Base-by-base conservation (phyloP, 495 filamentous ascomycete genomes). In the Neurospora sp. region DNA sequence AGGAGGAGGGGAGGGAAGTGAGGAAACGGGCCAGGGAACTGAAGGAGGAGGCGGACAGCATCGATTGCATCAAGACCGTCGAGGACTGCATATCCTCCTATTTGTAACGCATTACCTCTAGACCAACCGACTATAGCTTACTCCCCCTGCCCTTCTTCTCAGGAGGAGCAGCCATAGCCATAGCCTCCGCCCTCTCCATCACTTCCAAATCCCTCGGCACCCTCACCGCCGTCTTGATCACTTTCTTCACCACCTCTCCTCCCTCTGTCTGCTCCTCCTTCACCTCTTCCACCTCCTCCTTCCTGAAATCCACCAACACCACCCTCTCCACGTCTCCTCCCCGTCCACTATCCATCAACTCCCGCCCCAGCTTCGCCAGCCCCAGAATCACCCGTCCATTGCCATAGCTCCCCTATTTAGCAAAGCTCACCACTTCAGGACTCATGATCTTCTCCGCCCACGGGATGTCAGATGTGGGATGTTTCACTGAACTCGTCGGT, bases 361-460 rank as follows among this genome's bases (percentile, higher is more conserved):
- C 94, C 45, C 82, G 86, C 0, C 93, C 93, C 1, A 93, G 89
- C 75, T 90, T 86, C 73, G 92, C 89, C 59, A 98, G 79, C 0
- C 82, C 90, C 70, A 97, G 79, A 19, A 94, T 88, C 19, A 87
- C 77, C 72, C 89, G 83, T 21, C 71, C 71, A 10, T 86, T 83
- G 5, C 54, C 54, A 34, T 62, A 34, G 28, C 54, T 62, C 6
- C 89, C 39, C 78, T 80, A 10, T 82, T 79, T n/a, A 85, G 79
- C 76, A 86, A 77, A 72, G 88, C 54, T 19, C 13, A 93, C 73
- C 40, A 85, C 82, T 19, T 83, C 82, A 2, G 93, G 93, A 54
- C 88, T 90, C 48, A 97, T 96, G 28, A 88, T 90, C 79, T 93
- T 96, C 28, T 96, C 86, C 13, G 85, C 88, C 93, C 94, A 96